Conservation (phyloP, 352 stramenopile genomes). For the Pythium oligandrum region DNA sequence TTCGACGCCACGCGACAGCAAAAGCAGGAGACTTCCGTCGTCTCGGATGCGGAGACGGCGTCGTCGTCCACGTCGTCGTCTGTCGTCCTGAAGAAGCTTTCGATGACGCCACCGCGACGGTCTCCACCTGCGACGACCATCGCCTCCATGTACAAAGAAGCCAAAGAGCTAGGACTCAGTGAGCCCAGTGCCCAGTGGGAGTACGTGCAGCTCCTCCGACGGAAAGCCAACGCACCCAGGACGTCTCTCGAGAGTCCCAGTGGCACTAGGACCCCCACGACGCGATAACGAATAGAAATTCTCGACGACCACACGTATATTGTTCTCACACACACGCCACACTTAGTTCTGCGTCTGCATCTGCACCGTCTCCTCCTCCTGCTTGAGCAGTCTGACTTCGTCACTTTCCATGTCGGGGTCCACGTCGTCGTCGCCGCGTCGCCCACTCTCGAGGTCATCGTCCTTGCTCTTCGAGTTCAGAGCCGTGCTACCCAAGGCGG, state of each 20-base stretch:
- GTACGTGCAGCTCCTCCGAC: conserved; percentile 28
- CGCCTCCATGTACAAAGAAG: conserved; percentile 38
- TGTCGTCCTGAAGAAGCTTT: no score
- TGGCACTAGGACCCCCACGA: no score
- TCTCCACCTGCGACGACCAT: conserved; percentile 17
- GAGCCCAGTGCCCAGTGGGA: conserved; percentile 34
- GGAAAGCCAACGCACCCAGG: no score
- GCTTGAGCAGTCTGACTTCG: conserved; percentile 17
- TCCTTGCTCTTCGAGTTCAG: conserved; percentile 19
- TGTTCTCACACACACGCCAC: no score
- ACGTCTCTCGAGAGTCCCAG: no score
- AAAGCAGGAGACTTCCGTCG: no score
- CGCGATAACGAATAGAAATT: no score
- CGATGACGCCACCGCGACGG: conserved; percentile 2
- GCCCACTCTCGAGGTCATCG: conserved; percentile 23
- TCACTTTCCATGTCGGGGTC: conserved; percentile 14
- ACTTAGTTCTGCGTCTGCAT: conserved; percentile 17
- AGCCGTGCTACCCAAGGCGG: conserved; percentile 16
- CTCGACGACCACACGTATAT: no score
- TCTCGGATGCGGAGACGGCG: no score
- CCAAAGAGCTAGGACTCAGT: conserved; percentile 23
- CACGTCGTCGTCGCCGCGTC: conserved; percentile 17
- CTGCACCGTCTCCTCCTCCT: conserved; percentile 27
- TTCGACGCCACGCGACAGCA: no score
- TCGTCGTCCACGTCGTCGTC: no score